These are phyloP conservation scores for Naganishia vaughanmartiniae DNA, from an alignment of 768 basidiomycete genomes.

Conservation along the genomic window DNA sequence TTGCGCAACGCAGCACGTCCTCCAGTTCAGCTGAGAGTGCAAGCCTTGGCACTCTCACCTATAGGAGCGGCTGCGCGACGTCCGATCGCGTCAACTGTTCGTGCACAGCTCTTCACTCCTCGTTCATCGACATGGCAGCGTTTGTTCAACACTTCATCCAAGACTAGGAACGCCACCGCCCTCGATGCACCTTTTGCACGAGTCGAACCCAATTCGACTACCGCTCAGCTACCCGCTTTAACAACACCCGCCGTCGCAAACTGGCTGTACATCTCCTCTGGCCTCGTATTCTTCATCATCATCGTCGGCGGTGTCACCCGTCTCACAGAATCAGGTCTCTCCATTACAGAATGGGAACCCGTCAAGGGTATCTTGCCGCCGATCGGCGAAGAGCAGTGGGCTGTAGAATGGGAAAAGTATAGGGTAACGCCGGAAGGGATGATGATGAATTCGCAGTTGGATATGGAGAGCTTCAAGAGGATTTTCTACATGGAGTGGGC, in stretches of 20 bases:
- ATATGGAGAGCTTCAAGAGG: constrained; percentile 83
- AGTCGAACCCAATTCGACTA: background rate
- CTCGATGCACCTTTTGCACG: too few species aligned
- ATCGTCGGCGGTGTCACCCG: constrained; percentile 95
- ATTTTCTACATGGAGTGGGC: constrained; percentile 99
- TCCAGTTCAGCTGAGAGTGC: too few species aligned
- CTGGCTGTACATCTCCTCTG: constrained; percentile 83
- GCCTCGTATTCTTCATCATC: constrained; percentile 83
- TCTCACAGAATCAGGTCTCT: constrained; percentile 92
- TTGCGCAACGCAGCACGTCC: too few species aligned
- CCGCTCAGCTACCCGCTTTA: constrained; percentile 6
- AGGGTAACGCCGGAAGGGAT: constrained; percentile 92
- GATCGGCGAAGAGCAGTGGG: constrained; percentile 71
- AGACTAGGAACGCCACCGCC: too few species aligned
- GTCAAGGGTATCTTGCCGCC: constrained; percentile 87
- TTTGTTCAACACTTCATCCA: too few species aligned
- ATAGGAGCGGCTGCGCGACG: too few species aligned
- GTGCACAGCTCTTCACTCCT: too few species aligned
- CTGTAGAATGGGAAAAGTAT: constrained; percentile 83
- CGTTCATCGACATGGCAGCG: too few species aligned
- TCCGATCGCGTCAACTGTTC: too few species aligned
- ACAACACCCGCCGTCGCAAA: constrained; percentile 50
- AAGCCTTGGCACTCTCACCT: too few species aligned
- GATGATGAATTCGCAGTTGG: constrained; percentile 81
- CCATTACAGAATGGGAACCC: constrained; percentile 97